Conservation (phyloP, 768 basidiomycete species). For the Myochromella boudieri region DNA sequence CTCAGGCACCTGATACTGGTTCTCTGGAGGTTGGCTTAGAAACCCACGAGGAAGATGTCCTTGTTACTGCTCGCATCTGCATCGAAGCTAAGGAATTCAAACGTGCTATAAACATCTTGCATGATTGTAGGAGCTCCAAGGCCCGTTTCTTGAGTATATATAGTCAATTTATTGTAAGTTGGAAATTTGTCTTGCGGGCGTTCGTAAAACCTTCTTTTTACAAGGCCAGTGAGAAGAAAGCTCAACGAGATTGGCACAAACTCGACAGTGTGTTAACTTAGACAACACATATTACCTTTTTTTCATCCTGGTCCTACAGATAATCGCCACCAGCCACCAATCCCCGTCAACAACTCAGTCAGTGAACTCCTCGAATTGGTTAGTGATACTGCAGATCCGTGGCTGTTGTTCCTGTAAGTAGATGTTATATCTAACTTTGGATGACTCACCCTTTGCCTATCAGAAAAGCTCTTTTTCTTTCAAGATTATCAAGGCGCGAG, state of each 20-base stretch:
- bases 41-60: conserved; percentile 66
- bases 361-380: conserved; percentile 61
- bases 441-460: conserved; percentile 9
- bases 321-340: conserved; percentile 66
- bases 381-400: conserved; percentile 66
- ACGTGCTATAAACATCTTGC: conserved; percentile 66
- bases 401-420: conserved; percentile 81
- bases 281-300: background rate
- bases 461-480: conserved; percentile 84
- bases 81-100: conserved; percentile 78
- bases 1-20: conserved; percentile 31
- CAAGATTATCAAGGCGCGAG: conserved; percentile 73
- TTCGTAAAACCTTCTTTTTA: background rate
- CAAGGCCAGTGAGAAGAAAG: conserved; percentile 82
- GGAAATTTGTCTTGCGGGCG: conserved; percentile 7
- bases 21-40: conserved; percentile 48
- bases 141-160: conserved; percentile 79
- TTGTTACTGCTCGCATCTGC: conserved; percentile 69
- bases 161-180: conserved; percentile 80
- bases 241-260: conserved; percentile 84
- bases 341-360: conserved; percentile 62
- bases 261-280: conserved; percentile 58
- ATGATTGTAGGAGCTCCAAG: conserved; percentile 65
- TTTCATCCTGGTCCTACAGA: conserved; percentile 36
- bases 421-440: no score